Evolutionary conservation across 345 rosid genomes (phyloP), one percentile per base, ranked within the genome.

Genomic region (Hibiscus mutabilis): DNA sequence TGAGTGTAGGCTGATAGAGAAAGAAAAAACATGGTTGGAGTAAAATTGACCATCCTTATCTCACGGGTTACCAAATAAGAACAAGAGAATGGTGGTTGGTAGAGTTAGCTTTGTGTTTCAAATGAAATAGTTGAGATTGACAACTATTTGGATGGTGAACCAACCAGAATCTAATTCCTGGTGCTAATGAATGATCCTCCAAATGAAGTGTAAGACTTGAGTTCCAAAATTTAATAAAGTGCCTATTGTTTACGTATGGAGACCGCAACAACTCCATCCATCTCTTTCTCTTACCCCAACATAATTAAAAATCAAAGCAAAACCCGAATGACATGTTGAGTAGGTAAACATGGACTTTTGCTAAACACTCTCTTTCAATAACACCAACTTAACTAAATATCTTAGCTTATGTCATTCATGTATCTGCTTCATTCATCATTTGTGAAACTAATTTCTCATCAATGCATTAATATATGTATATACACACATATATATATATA

Each of bases 41-140:
- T 44, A 44, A 31, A 69, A n/a, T 35, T 13, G 13, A 5, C n/a
- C 5, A 22, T 70, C 64, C 53, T 37, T 7, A 9, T 70, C 73
- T 57, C 55, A 70, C 64, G 53, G 31, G 15, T n/a, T 52, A 10
- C 72, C 33, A 10, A 22, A 19, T 13, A 57, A 57, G 6, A 57
- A 1, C 12, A 56, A 57, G 10, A 22, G 15, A 22, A 5, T 21
- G 22, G 72, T 10, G 72, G 15, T 71, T 22, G 79, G 75, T 76
- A 35, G 68, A 14, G 11, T 37, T 53, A 65, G 75, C 42, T 76
- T 51, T 19, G 62, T 3, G 27, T 27, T 31, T 21, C 31, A 56
- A 55, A 8, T 4, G 19, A 52, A 68, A 37, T 25, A 6, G 16
- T 27, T 4, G 10, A 66, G 4, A 7, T 40, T 64, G 52, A 40